A percentile compares a stretch with the other conserved stretches of the same genome.
These are phyloP conservation scores for Colletotrichum phormii DNA, from an alignment of 2,329 filamentous ascomycete genomes.

Conservation along the genomic window DNA sequence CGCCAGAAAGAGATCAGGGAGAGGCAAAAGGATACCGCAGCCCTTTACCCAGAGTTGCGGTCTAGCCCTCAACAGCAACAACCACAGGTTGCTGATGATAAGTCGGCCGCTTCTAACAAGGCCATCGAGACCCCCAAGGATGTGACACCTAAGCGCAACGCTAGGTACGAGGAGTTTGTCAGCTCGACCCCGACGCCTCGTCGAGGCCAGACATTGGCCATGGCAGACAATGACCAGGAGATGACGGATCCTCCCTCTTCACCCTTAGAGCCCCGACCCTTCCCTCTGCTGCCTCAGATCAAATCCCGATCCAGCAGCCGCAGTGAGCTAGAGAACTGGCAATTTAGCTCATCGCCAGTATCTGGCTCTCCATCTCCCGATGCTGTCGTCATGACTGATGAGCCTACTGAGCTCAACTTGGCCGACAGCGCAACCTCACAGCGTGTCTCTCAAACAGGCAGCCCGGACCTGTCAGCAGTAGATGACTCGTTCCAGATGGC, in stretches of 20 bases:
- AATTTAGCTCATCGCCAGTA: conserved; percentile 66
- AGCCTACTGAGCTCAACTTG: conserved; percentile 34
- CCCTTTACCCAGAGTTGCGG: conserved; percentile 75
- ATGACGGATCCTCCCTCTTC: conserved; percentile 69
- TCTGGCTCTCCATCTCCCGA: conserved; percentile 60
- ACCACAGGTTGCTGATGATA: conserved; percentile 22
- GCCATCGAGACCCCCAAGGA: conserved; percentile 43
- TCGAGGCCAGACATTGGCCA: conserved; percentile 61
- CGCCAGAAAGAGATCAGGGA: conserved; percentile 82
- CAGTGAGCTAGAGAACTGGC: conserved; percentile 59
- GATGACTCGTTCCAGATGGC: conserved; percentile 38
- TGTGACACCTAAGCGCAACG: conserved; percentile 58
- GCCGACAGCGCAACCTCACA: conserved; percentile 27
- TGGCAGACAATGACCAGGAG: conserved; percentile 59
- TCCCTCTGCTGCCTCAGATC: conserved; percentile 64
- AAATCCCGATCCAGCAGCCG: conserved; percentile 58
- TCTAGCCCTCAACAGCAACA: conserved; percentile 58
- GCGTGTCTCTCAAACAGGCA: conserved; percentile 27
- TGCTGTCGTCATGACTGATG: conserved; percentile 19
- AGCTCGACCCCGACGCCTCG: conserved; percentile 71
- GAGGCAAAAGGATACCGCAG: conserved; percentile 72
- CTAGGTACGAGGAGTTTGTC: conserved; percentile 63
- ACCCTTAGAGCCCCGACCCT: conserved; percentile 65
- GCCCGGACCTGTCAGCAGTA: conserved; percentile 22
- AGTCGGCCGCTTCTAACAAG: conserved; percentile 26